Conservation (phyloP, 768 basidiomycete species). For the Jaapia argillacea region DNA sequence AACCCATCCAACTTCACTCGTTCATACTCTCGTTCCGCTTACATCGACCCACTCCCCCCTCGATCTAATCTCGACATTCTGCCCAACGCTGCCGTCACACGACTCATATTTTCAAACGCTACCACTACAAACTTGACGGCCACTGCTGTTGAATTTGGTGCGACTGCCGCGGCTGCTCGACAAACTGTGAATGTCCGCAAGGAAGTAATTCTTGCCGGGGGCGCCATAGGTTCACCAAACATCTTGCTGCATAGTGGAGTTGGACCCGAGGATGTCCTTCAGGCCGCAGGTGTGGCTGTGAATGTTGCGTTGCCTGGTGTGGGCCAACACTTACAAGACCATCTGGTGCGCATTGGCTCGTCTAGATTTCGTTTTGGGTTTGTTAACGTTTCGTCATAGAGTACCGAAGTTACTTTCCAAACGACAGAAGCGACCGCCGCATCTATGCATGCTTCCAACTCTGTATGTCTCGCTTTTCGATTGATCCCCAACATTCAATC, state of each 20-base stretch:
- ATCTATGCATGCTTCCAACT: conserved; percentile 19
- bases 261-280: conserved; percentile 42
- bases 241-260: conserved; percentile 49
- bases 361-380: too few relatives aligned
- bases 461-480: too few relatives aligned
- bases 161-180: conserved; percentile 16
- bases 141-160: conserved; percentile 39
- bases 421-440: conserved; percentile 28
- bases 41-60: conserved; percentile 52
- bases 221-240: conserved; percentile 41
- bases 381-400: conserved; percentile 14
- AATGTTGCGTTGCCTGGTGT: conserved; percentile 45
- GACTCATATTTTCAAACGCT: conserved; percentile 29
- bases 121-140: conserved; percentile 28
- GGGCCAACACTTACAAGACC: conserved; percentile 51
- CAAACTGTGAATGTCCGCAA: conserved; percentile 40
- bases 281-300: conserved; percentile 32
- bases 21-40: conserved; percentile 53
- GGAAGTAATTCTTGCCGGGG: conserved; percentile 45
- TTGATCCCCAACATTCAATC: too few relatives aligned
- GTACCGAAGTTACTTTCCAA: conserved; percentile 27
- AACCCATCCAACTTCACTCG: conserved; percentile 57
- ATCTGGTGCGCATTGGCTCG: conserved; percentile 25
- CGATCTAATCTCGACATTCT: conserved; percentile 57
- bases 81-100: conserved; percentile 47